Conservation (phyloP, 208 protist species). For the Trypanosoma congolense region DNA sequence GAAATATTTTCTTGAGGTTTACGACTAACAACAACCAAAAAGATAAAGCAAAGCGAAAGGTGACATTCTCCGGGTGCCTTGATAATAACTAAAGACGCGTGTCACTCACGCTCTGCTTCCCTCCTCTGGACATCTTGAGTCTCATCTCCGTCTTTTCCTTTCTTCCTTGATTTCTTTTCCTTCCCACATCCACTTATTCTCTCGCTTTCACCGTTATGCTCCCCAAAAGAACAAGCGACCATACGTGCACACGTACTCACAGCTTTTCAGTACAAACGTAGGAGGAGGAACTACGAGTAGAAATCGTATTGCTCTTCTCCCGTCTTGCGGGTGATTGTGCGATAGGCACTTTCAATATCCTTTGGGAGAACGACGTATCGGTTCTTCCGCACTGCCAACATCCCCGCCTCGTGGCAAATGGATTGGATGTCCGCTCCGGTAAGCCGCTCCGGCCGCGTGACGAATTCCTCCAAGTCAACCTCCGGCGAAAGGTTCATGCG, state of each 20-base stretch:
- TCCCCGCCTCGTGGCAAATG: slow-evolving; percentile 98
- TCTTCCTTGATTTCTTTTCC: slow-evolving; percentile 4
- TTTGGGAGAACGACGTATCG: slow-evolving; percentile 98
- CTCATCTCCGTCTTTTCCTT: not conserved
- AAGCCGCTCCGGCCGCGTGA: slow-evolving; percentile 97
- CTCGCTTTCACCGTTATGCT: no score
- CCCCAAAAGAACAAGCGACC: no score
- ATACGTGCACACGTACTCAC: not conserved
- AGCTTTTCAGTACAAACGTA: slow-evolving; percentile 3
- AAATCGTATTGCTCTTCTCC: slow-evolving; percentile 82
- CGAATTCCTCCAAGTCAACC: slow-evolving; percentile 97
- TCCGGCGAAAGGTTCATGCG: slow-evolving; percentile 99
- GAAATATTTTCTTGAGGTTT: no score
- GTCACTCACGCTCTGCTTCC: no score
- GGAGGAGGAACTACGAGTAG: slow-evolving; percentile 45
- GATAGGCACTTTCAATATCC: slow-evolving; percentile 99
- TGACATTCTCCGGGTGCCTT: no score
- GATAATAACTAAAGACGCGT: no score
- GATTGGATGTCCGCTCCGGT: slow-evolving; percentile 98
- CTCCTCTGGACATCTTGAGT: no score
- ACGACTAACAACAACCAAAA: no score
- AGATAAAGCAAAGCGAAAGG: no score
- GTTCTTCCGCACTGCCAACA: slow-evolving; percentile 99
- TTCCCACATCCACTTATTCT: not conserved
- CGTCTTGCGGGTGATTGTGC: slow-evolving; percentile 81